Evolutionary conservation across 306 rosid genomes (phyloP).

Genomic region (Fragaria ananassa): DNA sequence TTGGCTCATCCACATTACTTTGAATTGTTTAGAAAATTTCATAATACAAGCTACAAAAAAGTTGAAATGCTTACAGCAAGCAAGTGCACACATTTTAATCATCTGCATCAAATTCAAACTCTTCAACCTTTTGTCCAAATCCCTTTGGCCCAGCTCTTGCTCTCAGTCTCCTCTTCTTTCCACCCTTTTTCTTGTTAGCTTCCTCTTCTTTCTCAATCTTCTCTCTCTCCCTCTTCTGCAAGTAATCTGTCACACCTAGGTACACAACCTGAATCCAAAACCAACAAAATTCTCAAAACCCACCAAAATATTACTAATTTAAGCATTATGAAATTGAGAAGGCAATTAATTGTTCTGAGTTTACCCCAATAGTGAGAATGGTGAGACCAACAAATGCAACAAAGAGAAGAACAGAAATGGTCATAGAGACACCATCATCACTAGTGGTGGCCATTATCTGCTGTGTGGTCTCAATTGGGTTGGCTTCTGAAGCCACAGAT

Average conservation of each 20-base stretch:
- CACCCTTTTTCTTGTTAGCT: conserved; percentile 33
- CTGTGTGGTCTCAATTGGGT: conserved; percentile 42
- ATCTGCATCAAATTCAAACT: conserved; percentile 16
- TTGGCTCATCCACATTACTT: background rate
- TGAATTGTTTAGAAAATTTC: background rate
- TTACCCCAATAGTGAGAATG: conserved; percentile 80
- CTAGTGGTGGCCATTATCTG: conserved; percentile 43
- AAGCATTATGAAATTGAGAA: background rate
- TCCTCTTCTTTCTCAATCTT: conserved; percentile 79
- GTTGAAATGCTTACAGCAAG: background rate
- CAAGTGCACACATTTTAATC: conserved; percentile 10
- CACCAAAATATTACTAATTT: background rate
- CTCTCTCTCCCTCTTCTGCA: conserved; percentile 85
- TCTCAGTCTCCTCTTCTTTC: conserved; percentile 51
- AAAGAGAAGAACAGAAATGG: conserved; percentile 62
- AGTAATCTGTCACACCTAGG: conserved; percentile 69
- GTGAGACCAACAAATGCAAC: conserved; percentile 69
- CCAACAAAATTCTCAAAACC: background rate
- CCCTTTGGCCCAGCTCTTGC: conserved; percentile 72
- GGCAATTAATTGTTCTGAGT: background rate
- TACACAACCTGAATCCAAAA: conserved; percentile 58
- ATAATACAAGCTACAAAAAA: background rate
- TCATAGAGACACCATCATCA: conserved; percentile 42
- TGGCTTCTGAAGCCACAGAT: conserved; percentile 34
- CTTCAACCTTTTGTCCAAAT: conserved; percentile 66